A percentile compares a stretch with the other conserved stretches of the same genome.
These are phyloP conservation scores for Pythium sp. DNA, from an alignment of 352 stramenopile species.

Conservation along the genomic window DNA sequence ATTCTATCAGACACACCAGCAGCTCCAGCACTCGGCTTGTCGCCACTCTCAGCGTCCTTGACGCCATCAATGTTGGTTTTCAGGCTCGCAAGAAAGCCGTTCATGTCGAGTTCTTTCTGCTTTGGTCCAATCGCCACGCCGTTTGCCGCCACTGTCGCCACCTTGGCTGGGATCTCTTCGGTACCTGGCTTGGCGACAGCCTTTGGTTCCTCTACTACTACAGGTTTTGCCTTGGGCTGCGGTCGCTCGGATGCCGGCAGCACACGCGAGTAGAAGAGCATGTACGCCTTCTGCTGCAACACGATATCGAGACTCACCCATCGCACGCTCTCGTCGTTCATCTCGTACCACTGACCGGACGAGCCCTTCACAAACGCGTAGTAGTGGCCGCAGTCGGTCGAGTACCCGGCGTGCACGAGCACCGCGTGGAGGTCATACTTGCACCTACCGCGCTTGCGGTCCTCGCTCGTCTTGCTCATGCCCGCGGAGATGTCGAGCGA, in stretches of 20 bases:
- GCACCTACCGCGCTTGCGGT: slow-evolving; percentile 41
- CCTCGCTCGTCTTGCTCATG: slow-evolving; percentile 55
- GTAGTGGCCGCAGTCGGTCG: slow-evolving; percentile 90
- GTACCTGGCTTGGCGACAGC: slow-evolving; percentile 2
- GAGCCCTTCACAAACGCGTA: slow-evolving; percentile 87
- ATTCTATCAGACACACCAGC: slow-evolving; percentile 10
- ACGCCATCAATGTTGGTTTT: slow-evolving; percentile 34
- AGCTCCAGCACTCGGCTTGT: neutral
- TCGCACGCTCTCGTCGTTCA: slow-evolving; percentile 89
- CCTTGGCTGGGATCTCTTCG: slow-evolving; percentile 17
- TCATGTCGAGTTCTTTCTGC: slow-evolving; percentile 57
- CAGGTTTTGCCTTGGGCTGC: slow-evolving; percentile 30
- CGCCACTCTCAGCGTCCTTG: slow-evolving; percentile 11
- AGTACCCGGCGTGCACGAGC: slow-evolving; percentile 85
- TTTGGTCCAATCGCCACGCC: slow-evolving; percentile 19
- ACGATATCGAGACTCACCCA: slow-evolving; percentile 87
- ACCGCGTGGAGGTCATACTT: slow-evolving; percentile 83
- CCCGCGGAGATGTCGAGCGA: slow-evolving; percentile 61
- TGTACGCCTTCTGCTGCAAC: slow-evolving; percentile 87
- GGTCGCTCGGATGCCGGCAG: slow-evolving; percentile 42
- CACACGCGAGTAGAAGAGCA: slow-evolving; percentile 88
- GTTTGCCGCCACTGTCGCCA: slow-evolving; percentile 4
- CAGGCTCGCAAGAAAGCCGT: slow-evolving; percentile 61
- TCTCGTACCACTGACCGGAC: slow-evolving; percentile 90
- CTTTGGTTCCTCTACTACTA: slow-evolving; percentile 16